Evolutionary conservation across 2,329 filamentous ascomycete species (phyloP).

Genomic region (Cercospora zeae-maydis): DNA sequence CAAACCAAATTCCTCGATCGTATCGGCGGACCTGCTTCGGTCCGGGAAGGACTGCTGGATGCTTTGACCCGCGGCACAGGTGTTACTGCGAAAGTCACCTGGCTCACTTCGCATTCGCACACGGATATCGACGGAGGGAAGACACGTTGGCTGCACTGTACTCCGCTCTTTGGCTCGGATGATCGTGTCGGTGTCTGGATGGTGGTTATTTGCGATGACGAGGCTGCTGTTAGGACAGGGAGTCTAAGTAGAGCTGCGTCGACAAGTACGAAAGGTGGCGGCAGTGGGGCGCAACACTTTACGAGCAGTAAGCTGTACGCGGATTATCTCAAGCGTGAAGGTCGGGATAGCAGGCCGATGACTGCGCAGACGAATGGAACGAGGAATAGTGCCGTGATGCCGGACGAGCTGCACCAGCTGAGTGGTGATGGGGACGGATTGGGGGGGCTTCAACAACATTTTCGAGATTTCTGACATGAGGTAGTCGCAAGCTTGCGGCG

Average conservation of each 20-base stretch:
- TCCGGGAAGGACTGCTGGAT: slow-evolving; percentile 40
- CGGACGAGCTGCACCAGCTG: slow-evolving; percentile 8
- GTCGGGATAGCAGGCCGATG: slow-evolving; percentile 20
- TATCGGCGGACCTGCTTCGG: slow-evolving; percentile 40
- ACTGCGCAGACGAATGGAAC: slow-evolving; percentile 4
- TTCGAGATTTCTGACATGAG: slow-evolving; percentile 30
- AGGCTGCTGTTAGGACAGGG: slow-evolving; percentile 26
- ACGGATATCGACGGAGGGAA: slow-evolving; percentile 23
- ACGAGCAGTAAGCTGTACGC: slow-evolving; percentile 36
- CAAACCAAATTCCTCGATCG: slow-evolving; percentile 45
- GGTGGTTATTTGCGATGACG: slow-evolving; percentile 45
- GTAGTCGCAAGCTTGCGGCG: background rate
- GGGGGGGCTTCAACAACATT: slow-evolving; percentile 27
- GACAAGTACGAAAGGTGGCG: background rate
- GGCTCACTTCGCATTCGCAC: slow-evolving; percentile 32
- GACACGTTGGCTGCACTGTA: slow-evolving; percentile 45
- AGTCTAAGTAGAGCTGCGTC: slow-evolving; percentile 18
- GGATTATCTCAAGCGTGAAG: slow-evolving; percentile 37
- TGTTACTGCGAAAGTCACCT: slow-evolving; percentile 45
- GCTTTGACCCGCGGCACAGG: slow-evolving; percentile 38
- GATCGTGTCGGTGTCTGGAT: slow-evolving; percentile 48
- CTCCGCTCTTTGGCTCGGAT: slow-evolving; percentile 43
- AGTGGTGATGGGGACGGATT: slow-evolving; percentile 26
- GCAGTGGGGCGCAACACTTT: slow-evolving; percentile 17
- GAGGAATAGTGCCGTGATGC: background rate